A percentile compares a stretch with the other conserved stretches of the same genome.
Conservation (phyloP, 2,329 filamentous ascomycete species). For the Xylariales sp. region DNA sequence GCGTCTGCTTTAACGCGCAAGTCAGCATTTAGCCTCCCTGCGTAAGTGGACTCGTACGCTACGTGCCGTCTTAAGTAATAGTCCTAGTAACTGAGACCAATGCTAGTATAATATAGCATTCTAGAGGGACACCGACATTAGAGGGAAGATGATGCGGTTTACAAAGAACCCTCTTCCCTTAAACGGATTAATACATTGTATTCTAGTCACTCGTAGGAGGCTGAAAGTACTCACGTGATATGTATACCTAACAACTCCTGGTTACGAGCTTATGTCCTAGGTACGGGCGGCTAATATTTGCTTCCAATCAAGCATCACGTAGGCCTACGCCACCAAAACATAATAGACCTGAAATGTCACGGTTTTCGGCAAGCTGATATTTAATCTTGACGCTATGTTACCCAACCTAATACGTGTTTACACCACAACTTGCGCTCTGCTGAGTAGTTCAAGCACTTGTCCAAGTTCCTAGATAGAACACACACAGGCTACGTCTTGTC, state of each 20-base stretch:
- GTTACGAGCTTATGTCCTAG: not conserved
- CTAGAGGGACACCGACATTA: not conserved
- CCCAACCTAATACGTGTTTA: not conserved
- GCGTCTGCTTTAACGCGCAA: not conserved
- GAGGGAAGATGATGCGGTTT: not conserved
- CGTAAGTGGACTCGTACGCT: not conserved
- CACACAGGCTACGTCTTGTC: not conserved
- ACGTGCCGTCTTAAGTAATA: not conserved
- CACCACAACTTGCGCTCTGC: constrained; percentile 11
- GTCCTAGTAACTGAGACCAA: not conserved
- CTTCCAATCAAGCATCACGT: not conserved
- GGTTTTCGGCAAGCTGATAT: constrained; percentile 7
- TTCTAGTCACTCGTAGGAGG: not conserved
- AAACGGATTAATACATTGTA: not conserved
- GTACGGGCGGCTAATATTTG: not conserved
- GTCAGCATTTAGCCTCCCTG: constrained; percentile 4
- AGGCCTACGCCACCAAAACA: not conserved
- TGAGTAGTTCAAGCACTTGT: not conserved
- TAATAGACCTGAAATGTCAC: not conserved
- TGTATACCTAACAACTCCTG: not conserved
- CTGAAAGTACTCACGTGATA: not conserved
- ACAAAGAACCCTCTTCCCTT: not conserved
- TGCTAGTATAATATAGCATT: not conserved
- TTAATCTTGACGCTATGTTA: constrained; percentile 13
- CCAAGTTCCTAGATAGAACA: not conserved